Percentiles rank a stretch among this genome's conserved stretches.
These are phyloP conservation scores for Oryza glumipatula DNA, from an alignment of 176 grass and related monocot genomes.

Conservation along the genomic window DNA sequence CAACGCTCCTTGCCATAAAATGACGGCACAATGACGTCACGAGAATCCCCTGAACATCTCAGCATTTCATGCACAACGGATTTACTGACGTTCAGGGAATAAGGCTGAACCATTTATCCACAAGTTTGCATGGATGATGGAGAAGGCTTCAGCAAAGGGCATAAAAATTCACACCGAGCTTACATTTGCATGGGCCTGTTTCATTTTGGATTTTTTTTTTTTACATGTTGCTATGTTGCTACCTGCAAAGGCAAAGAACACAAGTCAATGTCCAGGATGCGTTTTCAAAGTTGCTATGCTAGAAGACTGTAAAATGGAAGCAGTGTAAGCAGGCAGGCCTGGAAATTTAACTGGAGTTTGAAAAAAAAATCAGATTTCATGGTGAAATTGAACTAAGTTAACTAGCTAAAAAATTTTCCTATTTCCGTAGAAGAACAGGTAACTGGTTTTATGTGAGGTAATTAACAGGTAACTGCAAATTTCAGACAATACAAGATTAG, in stretches of 20 bases:
- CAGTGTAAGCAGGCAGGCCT: slow-evolving; percentile 1
- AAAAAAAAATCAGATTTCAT: neutral
- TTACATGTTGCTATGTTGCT: neutral
- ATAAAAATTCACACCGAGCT: neutral
- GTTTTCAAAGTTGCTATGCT: neutral
- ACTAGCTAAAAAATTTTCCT: neutral
- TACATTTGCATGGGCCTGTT: neutral
- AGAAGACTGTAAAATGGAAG: neutral
- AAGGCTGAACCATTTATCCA: neutral
- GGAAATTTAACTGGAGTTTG: neutral
- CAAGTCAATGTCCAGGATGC: neutral
- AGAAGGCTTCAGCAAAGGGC: neutral
- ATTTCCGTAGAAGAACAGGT: neutral
- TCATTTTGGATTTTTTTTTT: neutral
- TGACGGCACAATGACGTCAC: neutral
- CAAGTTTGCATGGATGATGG: neutral
- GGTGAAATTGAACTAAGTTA: slow-evolving; percentile 2
- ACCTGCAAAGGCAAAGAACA: slow-evolving; percentile 16
- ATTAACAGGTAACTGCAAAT: slow-evolving; percentile 5
- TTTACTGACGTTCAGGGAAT: neutral
- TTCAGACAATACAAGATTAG: neutral
- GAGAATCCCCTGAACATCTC: neutral
- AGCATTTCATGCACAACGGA: neutral
- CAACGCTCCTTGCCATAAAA: neutral
- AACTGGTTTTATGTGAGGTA: neutral